A percentile compares a stretch with the other conserved stretches of the same genome.
Evolutionary conservation across 1,139 yeast species (phyloP).

Genomic region (Zygoascus sp.): DNA sequence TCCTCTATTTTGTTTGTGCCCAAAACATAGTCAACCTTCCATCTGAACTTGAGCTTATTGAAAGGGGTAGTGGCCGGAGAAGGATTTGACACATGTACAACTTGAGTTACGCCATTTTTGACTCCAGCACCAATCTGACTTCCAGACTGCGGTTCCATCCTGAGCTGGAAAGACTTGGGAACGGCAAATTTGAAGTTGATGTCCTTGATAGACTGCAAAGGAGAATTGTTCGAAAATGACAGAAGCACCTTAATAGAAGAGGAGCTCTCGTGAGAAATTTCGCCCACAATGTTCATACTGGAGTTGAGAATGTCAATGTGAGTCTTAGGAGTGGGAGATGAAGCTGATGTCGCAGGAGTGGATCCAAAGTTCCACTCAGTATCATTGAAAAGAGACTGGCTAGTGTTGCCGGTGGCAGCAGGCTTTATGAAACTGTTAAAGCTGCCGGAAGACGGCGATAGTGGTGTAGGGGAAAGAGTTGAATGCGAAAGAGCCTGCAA

Average conservation of each 20-base stretch:
- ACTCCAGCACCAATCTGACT: slow-evolving; percentile 49
- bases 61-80: slow-evolving; percentile 31
- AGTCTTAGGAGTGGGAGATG: slow-evolving; percentile 16
- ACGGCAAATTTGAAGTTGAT: slow-evolving; percentile 76
- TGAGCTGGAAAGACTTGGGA: slow-evolving; percentile 64
- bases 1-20: slow-evolving; percentile 29
- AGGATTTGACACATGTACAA: slow-evolving; percentile 54
- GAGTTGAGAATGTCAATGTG: slow-evolving; percentile 30
- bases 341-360: slow-evolving; percentile 9
- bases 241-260: slow-evolving; percentile 44
- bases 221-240: slow-evolving; percentile 45
- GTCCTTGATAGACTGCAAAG: slow-evolving; percentile 40
- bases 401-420: neutral
- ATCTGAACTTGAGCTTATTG: slow-evolving; percentile 58
- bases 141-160: slow-evolving; percentile 66
- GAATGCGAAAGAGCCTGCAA: slow-evolving; percentile 13
- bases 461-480: slow-evolving; percentile 8
- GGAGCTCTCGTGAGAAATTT: slow-evolving; percentile 39
- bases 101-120: slow-evolving; percentile 56
- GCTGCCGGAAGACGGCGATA: slow-evolving; percentile 1
- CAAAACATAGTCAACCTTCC: slow-evolving; percentile 62
- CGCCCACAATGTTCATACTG: slow-evolving; percentile 48
- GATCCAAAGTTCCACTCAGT: slow-evolving; percentile 14
- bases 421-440: neutral
- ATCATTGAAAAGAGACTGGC: slow-evolving; percentile 4